Percentiles rank a stretch among this genome's conserved stretches.
These are phyloP conservation scores for Thraustochytrium sp. DNA, from an alignment of 352 stramenopile species.

Conservation along the genomic window DNA sequence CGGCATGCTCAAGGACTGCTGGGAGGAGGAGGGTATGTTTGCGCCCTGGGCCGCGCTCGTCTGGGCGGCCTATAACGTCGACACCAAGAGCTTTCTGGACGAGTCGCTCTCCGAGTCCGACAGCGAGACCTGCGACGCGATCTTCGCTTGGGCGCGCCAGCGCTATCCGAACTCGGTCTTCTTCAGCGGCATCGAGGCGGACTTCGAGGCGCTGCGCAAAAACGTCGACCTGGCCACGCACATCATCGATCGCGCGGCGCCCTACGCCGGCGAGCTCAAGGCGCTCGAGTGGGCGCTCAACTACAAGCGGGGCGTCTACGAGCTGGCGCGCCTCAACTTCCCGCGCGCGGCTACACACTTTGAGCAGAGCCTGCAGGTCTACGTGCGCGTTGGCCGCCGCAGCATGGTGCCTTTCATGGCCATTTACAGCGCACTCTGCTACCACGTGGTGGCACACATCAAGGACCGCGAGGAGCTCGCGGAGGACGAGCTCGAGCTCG, in stretches of 20 bases:
- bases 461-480: neutral
- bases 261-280: neutral
- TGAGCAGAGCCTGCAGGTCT: conserved; percentile 11
- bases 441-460: conserved; percentile 13
- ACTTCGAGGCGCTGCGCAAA: neutral
- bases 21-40: conserved; percentile 26
- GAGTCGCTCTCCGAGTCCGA: neutral
- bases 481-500: conserved; percentile 16
- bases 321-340: neutral
- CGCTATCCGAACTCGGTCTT: conserved; percentile 2
- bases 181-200: conserved; percentile 17
- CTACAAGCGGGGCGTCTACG: conserved; percentile 23
- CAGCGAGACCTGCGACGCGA: neutral
- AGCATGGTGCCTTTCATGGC: conserved; percentile 35
- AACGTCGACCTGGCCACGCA: neutral
- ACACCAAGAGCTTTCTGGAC: conserved; percentile 40
- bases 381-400: conserved; percentile 2
- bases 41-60: conserved; percentile 6
- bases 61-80: conserved; percentile 9
- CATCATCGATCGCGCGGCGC: conserved; percentile 22
- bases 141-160: conserved; percentile 17
- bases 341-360: neutral
- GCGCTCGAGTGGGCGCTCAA: conserved; percentile 27
- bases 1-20: conserved; percentile 27
- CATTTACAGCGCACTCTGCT: conserved; percentile 27